Base-by-base conservation (phyloP, 306 rosid species). In the Clitoria ternatea region DNA sequence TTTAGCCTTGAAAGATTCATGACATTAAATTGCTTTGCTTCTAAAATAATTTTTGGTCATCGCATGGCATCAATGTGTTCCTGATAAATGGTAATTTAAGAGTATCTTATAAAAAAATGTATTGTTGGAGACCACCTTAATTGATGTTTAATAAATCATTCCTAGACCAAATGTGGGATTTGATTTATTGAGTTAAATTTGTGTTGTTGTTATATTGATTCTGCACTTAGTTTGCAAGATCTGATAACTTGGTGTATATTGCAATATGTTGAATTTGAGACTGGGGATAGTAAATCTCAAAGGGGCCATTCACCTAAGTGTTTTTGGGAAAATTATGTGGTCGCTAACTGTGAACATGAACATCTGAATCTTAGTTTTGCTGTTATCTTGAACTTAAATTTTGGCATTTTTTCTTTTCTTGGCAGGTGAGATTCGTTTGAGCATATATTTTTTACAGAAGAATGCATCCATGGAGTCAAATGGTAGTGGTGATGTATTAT, bases 361-460 rank as follows among this genome's bases (percentile, higher is more conserved):
- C 20, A 12, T 61, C 33, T 24, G 56, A 29, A 35, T 26, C 2
- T 2, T 37, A 59, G 65, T 68, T 67, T 55, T 39, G 42, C 22
- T 64, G 37, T 36, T 72, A 23, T 49, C 55, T 70, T 66, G 59
- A n/a, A 55, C 72, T 50, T 47, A 14, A 20, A 23, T 24, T 55
- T 11, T 66, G 66, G 39, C 32, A 61, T 71, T 61, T 27, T 23
- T 36, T 18, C 26, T 68, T 68, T 61, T 43, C 39, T 29, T 65
- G 57, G 61, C 85, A 90, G 98, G 98, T 47, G 96, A 93, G 82
- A 70, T 93, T 83, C 98, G 91, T 74, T 85, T 93, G 61, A 72
- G 76, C 15, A 66, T 93, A 76, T 70, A 60, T 74, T 87, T 93
- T 61, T 50, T 53, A 29, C 76, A 43, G 52, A 93, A 84, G 75